These are phyloP conservation scores for Saccharomycopsis sp. DNA, from an alignment of 805 yeast species.

Conservation along the genomic window DNA sequence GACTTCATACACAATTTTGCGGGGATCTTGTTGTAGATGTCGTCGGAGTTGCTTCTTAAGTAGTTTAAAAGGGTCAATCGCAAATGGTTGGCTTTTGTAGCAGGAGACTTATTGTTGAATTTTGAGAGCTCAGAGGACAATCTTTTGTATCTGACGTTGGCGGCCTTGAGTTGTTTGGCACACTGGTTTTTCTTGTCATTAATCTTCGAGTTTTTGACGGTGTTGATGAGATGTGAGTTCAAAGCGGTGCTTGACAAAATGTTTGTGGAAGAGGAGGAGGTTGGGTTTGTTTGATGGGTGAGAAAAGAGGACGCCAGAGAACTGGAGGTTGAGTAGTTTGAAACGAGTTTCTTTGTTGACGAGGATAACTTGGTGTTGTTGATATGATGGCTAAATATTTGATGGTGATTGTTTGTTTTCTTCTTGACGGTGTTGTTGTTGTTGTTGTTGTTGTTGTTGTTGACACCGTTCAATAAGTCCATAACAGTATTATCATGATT, in stretches of 20 bases:
- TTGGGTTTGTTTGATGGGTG: conserved; percentile 16
- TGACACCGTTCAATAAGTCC: no score
- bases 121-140: conserved; percentile 15
- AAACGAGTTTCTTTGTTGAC: neutral
- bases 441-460: neutral
- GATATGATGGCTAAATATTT: neutral
- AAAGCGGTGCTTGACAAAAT: neutral
- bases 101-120: conserved; percentile 15
- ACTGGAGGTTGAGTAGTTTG: conserved; percentile 10
- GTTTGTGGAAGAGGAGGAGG: conserved; percentile 14
- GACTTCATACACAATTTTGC: conserved; percentile 5
- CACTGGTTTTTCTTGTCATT: neutral
- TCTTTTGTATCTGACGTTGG: conserved; percentile 13
- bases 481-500: no score
- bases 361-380: neutral
- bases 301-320: conserved; percentile 13
- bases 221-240: neutral
- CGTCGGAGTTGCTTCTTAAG: conserved; percentile 15
- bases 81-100: conserved; percentile 16
- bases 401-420: no score
- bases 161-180: conserved; percentile 8
- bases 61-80: conserved; percentile 14
- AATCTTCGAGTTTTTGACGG: neutral
- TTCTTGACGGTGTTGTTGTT: no score
- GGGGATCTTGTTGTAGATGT: conserved; percentile 8